Evolutionary conservation across 2,329 filamentous ascomycete species (phyloP), one percentile per base, ranked within the genome.

Genomic region (Verticillium longisporum): DNA sequence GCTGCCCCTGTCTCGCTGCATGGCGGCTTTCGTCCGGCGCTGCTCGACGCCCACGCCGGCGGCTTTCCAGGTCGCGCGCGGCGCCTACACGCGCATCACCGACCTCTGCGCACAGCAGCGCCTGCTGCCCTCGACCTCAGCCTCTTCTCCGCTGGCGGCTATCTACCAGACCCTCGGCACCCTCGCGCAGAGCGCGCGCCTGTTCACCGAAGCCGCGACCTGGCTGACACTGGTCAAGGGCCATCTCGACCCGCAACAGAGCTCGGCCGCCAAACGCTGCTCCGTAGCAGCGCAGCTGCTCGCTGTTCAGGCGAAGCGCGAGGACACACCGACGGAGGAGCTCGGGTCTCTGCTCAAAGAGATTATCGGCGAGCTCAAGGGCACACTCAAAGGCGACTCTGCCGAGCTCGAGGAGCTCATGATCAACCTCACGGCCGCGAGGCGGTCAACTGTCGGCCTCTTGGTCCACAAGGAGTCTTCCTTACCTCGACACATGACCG

Each of bases 1-100:
- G n/a, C 78, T 83, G 1, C 88, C 89, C 0, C 82, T 91, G 57
- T 79, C 82, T 0, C 84, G 83, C 58, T 92, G 86, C 64, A 67
- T 90, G 18, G 76, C 79, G 10, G 82, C 88, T 1, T 89, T 87
- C 65, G 74, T 78, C 15, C 79, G 88, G 61, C 81, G 88, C 59
- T 76, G 72, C 9, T 70, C 73, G 4, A 62, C 74, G 0, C 68
- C 70, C 1, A 64, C 75, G 0, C 61, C 62, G 2, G 68, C 74
- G 6, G 75, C 73, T 11, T 83, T 80, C 62, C 73, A 75, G 3
- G 66, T 75, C 11, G 76, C 75, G 55, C 67, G 71, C 5, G 70
- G 73, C 2, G 70, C 70, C 1, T 75, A 75, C 55, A 64, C 75
- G 1, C 63, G 64, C 1, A 64, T 78, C 32, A 61, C 65, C 2